A percentile compares a stretch with the other conserved stretches of the same genome.
phyloP scores from a whole-genome alignment of 331 rosid species.

The Malus hybrid region DNA sequence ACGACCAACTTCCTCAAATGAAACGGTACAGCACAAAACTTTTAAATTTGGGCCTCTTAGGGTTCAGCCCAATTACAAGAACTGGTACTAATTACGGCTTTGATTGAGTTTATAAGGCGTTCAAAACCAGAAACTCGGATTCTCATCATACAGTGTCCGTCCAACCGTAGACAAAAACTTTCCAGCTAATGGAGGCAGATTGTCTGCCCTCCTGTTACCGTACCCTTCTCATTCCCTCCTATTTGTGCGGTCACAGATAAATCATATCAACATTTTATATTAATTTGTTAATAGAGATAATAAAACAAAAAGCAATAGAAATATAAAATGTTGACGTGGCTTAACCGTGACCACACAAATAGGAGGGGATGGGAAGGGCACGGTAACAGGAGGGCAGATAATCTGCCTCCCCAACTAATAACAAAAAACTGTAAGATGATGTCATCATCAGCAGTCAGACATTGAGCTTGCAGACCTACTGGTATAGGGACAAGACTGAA shows the following conservation, averaged over 20 bases:
- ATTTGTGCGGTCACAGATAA: too few species aligned
- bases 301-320: too few species aligned
- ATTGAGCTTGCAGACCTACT: background rate
- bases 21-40: background rate
- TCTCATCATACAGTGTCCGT: background rate
- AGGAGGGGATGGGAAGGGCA: too few species aligned
- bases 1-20: background rate
- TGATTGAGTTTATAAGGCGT: background rate
- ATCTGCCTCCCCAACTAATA: background rate
- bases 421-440: too few species aligned
- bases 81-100: background rate
- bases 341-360: too few species aligned
- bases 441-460: background rate
- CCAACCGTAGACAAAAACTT: constrained; percentile 3
- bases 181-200: background rate
- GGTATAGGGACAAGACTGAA: background rate
- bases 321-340: too few species aligned
- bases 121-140: background rate
- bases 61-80: background rate
- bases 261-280: too few species aligned
- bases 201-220: too few species aligned
- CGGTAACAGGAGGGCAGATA: too few species aligned
- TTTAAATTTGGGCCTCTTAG: background rate
- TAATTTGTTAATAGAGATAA: too few species aligned
- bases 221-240: too few species aligned